A percentile compares a stretch with the other conserved stretches of the same genome.
Conservation (phyloP, 345 rosid species). For the Eucalyptus decipiens region DNA sequence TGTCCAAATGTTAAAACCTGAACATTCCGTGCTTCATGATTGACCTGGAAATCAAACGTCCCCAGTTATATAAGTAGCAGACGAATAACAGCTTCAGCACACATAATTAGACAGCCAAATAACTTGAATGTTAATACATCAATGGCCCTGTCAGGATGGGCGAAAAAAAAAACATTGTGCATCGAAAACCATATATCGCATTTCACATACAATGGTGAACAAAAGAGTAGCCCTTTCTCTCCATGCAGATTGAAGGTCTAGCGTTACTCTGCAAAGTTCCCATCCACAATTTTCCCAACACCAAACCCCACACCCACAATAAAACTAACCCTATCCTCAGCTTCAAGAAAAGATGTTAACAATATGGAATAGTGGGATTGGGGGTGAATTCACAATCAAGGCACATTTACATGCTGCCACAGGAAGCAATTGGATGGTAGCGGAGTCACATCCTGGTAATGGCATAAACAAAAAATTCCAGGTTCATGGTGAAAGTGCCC, state of each 20-base stretch:
- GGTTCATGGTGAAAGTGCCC: not conserved
- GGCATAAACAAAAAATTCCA: not conserved
- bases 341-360: not conserved
- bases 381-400: not conserved
- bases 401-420: not conserved
- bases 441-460: not conserved
- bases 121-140: not conserved
- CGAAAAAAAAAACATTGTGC: too few species aligned
- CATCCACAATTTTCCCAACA: not conserved
- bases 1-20: constrained; percentile 87
- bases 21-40: constrained; percentile 44
- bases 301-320: not conserved
- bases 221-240: not conserved
- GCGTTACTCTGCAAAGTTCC: not conserved
- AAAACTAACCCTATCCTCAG: not conserved
- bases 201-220: not conserved
- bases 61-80: not conserved
- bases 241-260: not conserved
- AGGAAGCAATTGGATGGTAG: not conserved
- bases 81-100: not conserved
- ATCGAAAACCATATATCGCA: not conserved
- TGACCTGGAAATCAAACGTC: constrained; percentile 34
- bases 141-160: not conserved
- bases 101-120: not conserved
- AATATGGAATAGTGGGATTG: not conserved